Percentiles rank a stretch among this genome's conserved stretches.
Conservation (phyloP, 495 filamentous ascomycete species). For the Penicillium parvum region DNA sequence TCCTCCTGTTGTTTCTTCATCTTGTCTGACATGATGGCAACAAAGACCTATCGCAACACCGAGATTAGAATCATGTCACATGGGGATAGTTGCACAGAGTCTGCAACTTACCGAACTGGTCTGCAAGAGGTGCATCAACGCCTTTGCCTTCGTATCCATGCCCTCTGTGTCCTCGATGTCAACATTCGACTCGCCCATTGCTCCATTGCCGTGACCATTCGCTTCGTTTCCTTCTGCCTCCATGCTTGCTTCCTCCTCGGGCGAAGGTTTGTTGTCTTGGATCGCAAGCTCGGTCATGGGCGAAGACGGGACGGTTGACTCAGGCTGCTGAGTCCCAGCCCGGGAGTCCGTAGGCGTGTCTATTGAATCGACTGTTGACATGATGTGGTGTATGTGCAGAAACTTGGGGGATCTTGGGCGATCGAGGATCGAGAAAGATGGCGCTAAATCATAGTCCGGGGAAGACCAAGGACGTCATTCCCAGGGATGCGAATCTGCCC, state of each 20-base stretch:
- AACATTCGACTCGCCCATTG: neutral
- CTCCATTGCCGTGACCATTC: slow-evolving; percentile 7
- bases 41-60: slow-evolving; percentile 32
- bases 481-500: slow-evolving; percentile 9
- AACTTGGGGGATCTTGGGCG: neutral
- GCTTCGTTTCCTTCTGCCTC: neutral
- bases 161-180: slow-evolving; percentile 30
- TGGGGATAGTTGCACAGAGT: neutral
- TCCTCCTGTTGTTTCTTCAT: slow-evolving; percentile 61
- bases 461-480: slow-evolving; percentile 14
- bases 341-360: slow-evolving; percentile 31
- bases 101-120: slow-evolving; percentile 47
- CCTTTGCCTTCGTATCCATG: slow-evolving; percentile 41
- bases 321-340: slow-evolving; percentile 25
- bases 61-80: neutral
- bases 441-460: slow-evolving; percentile 7
- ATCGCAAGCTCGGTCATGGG: slow-evolving; percentile 25
- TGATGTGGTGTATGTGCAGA: slow-evolving; percentile 2
- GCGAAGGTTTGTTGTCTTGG: slow-evolving; percentile 15
- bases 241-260: slow-evolving; percentile 6
- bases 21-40: slow-evolving; percentile 56
- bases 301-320: slow-evolving; percentile 45
- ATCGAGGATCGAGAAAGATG: neutral
- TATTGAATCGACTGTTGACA: slow-evolving; percentile 37
- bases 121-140: slow-evolving; percentile 40